Evolutionary conservation across 495 filamentous ascomycete species (phyloP), one percentile per base, ranked within the genome.

Genomic region (Penicillium tannophilum): DNA sequence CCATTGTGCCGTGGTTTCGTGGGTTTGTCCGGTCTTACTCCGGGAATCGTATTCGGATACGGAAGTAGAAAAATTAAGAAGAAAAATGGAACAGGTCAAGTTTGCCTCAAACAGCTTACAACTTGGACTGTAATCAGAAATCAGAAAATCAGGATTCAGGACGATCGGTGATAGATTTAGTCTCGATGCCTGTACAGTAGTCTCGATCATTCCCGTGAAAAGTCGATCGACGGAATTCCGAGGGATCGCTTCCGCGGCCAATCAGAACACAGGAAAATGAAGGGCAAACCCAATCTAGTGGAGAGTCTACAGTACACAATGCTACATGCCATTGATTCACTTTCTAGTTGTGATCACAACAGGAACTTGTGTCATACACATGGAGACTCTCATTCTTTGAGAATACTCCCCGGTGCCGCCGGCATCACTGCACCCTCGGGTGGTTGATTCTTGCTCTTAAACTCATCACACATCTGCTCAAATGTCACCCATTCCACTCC

Each of bases 401-500:
- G 35, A 28, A 54, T 43, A 28, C 24, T 36, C 6, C 52, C 52
- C 28, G 52, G 36, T 10, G 52, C 53, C 11, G 86, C 86, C 6
- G 90, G 89, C 81, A 91, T 83, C 67, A 86, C 69, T 4, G 88
- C 88, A 1, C 87, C 88, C 47, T 71, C 76, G 4, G 86, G 81
- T 5, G 89, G 85, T 41, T 79, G 73, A 56, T 89, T 90, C 69
- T 85, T 90, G 54, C 74, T 82, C 76, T 86, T 87, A 66, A 88
- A 88, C 44, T 88, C 84, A 64, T 87, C 86, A 14, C 79, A 82
- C 73, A 90, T 88, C 63, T 87, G 79, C 56, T 84, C 87, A 66
- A 91, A 85, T 6, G 86, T 89, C 63, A 89, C 81, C 86, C 86
- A 91, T 63, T 90, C 86, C 19, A 90, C 84, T 4, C 88, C 50